A percentile compares a stretch with the other conserved stretches of the same genome.
These are phyloP conservation scores for Salvia hispanica DNA, from an alignment of 257 asterid species.

Conservation along the genomic window DNA sequence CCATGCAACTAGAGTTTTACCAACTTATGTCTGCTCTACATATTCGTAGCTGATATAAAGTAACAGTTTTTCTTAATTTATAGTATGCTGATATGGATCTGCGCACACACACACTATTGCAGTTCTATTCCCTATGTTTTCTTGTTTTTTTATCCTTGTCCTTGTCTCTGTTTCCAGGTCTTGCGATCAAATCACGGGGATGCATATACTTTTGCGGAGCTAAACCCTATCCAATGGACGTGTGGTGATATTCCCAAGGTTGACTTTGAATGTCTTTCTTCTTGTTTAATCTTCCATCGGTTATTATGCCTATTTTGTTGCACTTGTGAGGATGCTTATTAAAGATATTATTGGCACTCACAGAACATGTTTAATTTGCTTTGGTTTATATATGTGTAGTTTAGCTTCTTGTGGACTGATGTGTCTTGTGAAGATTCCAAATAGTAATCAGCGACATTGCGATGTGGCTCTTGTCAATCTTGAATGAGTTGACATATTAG, in stretches of 20 bases:
- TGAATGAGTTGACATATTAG: background rate
- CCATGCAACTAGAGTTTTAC: background rate
- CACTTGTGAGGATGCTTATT: background rate
- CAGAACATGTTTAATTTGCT: slow-evolving; percentile 15
- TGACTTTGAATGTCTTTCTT: slow-evolving; percentile 19
- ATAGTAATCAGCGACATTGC: background rate
- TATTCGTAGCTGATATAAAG: background rate
- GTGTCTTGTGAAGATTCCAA: background rate
- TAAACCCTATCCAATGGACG: slow-evolving; percentile 75
- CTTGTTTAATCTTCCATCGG: slow-evolving; percentile 9
- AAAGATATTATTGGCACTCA: slow-evolving; percentile 10
- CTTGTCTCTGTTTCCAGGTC: slow-evolving; percentile 49
- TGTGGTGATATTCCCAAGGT: slow-evolving; percentile 68
- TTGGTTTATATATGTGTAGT: background rate
- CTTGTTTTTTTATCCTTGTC: slow-evolving; percentile 4
- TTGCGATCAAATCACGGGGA: slow-evolving; percentile 76
- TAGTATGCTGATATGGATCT: background rate
- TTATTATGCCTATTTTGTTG: slow-evolving; percentile 4
- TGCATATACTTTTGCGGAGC: slow-evolving; percentile 57
- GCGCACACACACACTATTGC: background rate
- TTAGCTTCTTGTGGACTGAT: background rate
- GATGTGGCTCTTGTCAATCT: background rate
- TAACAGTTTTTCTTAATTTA: background rate
- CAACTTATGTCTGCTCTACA: background rate
- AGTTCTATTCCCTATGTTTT: background rate